Evolutionary conservation across 2,329 filamentous ascomycete genomes (phyloP).

Genomic region (Onygenales sp.): DNA sequence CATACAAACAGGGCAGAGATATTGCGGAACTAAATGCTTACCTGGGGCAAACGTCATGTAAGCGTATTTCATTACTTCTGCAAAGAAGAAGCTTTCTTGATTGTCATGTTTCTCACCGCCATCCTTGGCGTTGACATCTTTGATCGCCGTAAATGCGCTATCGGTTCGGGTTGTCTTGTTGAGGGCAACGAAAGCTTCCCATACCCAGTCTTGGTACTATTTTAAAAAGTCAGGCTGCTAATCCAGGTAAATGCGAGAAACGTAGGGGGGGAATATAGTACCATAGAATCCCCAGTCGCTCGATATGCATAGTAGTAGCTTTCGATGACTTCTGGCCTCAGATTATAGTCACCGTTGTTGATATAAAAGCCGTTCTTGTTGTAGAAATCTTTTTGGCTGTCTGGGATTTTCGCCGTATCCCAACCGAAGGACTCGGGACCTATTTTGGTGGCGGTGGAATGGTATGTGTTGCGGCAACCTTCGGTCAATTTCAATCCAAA

Average conservation of each 20-base stretch:
- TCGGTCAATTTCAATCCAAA: slow-evolving; percentile 65
- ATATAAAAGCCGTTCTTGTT: slow-evolving; percentile 63
- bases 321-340: slow-evolving; percentile 75
- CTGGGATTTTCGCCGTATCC: slow-evolving; percentile 43
- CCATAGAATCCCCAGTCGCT: slow-evolving; percentile 58
- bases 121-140: slow-evolving; percentile 52
- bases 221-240: neutral
- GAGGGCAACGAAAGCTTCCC: slow-evolving; percentile 65
- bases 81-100: slow-evolving; percentile 83
- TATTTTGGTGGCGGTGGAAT: slow-evolving; percentile 57
- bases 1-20: neutral
- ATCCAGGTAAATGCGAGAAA: neutral
- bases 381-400: slow-evolving; percentile 51
- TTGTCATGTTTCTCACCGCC: slow-evolving; percentile 58
- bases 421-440: slow-evolving; percentile 66
- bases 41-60: slow-evolving; percentile 56
- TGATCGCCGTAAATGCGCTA: slow-evolving; percentile 58
- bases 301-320: slow-evolving; percentile 81
- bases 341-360: slow-evolving; percentile 49
- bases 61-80: slow-evolving; percentile 77
- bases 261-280: slow-evolving; percentile 3
- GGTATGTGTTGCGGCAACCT: slow-evolving; percentile 67
- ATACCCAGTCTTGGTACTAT: slow-evolving; percentile 71
- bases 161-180: slow-evolving; percentile 53
- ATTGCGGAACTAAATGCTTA: neutral